Evolutionary conservation across 1,139 yeast species (phyloP), one percentile per base, ranked within the genome.

Genomic region (Suhomyces chickasaworum): DNA sequence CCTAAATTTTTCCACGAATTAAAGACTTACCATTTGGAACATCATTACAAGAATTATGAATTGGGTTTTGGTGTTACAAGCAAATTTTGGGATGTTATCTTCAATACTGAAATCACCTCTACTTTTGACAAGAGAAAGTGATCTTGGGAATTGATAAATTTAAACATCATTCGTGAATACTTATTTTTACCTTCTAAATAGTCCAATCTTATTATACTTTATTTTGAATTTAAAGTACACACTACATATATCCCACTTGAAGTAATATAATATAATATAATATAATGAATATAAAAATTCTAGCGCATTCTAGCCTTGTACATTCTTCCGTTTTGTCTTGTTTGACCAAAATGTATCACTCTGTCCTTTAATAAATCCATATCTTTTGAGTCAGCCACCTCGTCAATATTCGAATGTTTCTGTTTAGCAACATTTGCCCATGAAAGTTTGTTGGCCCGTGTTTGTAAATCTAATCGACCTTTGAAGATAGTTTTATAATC

Each of bases 21-120:
- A 60, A 93, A 93, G 71, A 88, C 86, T 44, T 84, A 89, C 63
- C 99, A 93, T 68, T 78, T 93, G 68, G 98, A 91, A 66, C 99
- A 93, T 67, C 99, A 93, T 64, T 93, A 93, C 75, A 91, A 91
- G 73, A 91, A 95, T 68, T 95, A 89, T 67, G 96, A 93, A 67
- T 71, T 90, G 61, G 99, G 98, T 1, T 93, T 89, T 58, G 99
- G 99, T 57, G 98, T 93, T 50, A 89, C 98, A 36, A 80, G 90
- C 51, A 82, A 80, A 69, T 89, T 89, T 68, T 93, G 99, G 99
- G 99, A 93, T 67, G 79, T 73, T 38, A 88, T 93, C 13, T 93
- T 95, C 66, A 87, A 86, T 45, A 93, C 97, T 37, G 78, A 74
- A 55, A 73, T 75, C 53, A 63, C 68, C 34, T 46, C 55, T 27